phyloP scores from a whole-genome alignment of 192 early-diverging fungal species.

The Backusella luteola region DNA sequence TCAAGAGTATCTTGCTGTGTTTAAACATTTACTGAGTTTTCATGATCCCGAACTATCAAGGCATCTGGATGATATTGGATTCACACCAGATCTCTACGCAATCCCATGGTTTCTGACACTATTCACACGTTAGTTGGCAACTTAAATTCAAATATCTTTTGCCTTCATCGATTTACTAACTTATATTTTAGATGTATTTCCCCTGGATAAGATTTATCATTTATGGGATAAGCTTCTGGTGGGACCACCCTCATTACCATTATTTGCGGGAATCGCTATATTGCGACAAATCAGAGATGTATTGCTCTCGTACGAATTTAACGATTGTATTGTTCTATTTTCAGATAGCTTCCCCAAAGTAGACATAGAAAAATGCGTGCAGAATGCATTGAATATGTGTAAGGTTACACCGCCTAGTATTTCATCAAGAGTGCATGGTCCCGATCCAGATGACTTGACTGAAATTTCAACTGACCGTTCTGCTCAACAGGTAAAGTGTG shows the following conservation, averaged over 20 bases:
- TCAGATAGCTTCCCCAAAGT: slow-evolving; percentile 63
- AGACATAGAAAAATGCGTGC: slow-evolving; percentile 70
- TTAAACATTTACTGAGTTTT: slow-evolving; percentile 64
- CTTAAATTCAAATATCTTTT: background rate
- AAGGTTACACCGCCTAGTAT: slow-evolving; percentile 70
- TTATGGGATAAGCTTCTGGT: slow-evolving; percentile 77
- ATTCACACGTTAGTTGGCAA: slow-evolving; percentile 65
- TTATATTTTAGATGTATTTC: slow-evolving; percentile 69
- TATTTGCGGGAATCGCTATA: slow-evolving; percentile 71
- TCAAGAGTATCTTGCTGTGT: slow-evolving; percentile 66
- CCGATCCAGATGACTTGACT: slow-evolving; percentile 25
- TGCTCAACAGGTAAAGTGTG: background rate
- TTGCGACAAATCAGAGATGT: slow-evolving; percentile 63
- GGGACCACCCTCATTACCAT: slow-evolving; percentile 59
- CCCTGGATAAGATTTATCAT: slow-evolving; percentile 77
- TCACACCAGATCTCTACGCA: slow-evolving; percentile 72
- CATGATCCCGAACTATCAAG: slow-evolving; percentile 73
- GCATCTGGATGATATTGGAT: slow-evolving; percentile 60
- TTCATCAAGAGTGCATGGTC: slow-evolving; percentile 33
- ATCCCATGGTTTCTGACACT: slow-evolving; percentile 84
- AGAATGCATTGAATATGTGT: slow-evolving; percentile 58
- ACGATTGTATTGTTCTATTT: slow-evolving; percentile 51
- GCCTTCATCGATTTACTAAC: too few relatives aligned
- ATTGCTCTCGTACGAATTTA: slow-evolving; percentile 68
- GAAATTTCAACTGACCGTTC: background rate